Evolutionary conservation across 768 basidiomycete genomes (phyloP).

Genomic region (Calocera cornea): DNA sequence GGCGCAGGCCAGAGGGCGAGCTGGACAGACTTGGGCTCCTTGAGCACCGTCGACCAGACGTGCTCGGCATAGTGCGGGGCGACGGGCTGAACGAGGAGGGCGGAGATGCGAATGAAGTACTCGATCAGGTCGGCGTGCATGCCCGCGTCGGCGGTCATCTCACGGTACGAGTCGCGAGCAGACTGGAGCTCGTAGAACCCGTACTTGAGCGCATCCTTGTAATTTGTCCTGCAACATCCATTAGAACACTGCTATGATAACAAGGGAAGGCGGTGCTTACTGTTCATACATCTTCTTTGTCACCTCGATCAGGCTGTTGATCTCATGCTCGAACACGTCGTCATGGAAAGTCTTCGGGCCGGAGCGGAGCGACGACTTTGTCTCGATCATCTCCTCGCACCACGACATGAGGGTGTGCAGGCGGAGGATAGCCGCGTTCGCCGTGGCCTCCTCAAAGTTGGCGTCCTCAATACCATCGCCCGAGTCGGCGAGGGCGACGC

Average conservation of each 20-base stretch:
- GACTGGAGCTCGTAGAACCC: conserved; percentile 94
- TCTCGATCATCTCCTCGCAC: conserved; percentile 81
- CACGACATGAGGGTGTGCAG: conserved; percentile 80
- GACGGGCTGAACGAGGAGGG: conserved; percentile 70
- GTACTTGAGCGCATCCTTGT: conserved; percentile 89
- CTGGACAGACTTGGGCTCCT: conserved; percentile 65
- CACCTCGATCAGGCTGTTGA: conserved; percentile 70
- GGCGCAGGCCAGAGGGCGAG: conserved; percentile 71
- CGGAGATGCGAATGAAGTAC: conserved; percentile 71
- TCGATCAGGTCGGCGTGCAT: conserved; percentile 84
- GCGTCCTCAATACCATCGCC: conserved; percentile 97
- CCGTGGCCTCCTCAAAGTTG: conserved; percentile 97
- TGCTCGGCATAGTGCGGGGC: conserved; percentile 92
- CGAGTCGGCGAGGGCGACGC: conserved; percentile 85
- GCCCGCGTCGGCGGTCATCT: conserved; percentile 73
- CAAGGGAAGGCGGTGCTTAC: conserved; percentile 36
- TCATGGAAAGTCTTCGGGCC: conserved; percentile 75
- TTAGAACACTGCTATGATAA: neutral
- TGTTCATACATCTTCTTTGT: conserved; percentile 68
- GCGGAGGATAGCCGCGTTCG: conserved; percentile 90
- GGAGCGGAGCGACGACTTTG: conserved; percentile 53
- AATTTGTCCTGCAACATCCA: conserved; percentile 51
- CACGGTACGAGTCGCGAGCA: conserved; percentile 89
- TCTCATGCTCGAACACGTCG: conserved; percentile 77
- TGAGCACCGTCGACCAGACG: conserved; percentile 65